phyloP scores from a whole-genome alignment of 148 eudicot species.

The Rhododendron vialii region DNA sequence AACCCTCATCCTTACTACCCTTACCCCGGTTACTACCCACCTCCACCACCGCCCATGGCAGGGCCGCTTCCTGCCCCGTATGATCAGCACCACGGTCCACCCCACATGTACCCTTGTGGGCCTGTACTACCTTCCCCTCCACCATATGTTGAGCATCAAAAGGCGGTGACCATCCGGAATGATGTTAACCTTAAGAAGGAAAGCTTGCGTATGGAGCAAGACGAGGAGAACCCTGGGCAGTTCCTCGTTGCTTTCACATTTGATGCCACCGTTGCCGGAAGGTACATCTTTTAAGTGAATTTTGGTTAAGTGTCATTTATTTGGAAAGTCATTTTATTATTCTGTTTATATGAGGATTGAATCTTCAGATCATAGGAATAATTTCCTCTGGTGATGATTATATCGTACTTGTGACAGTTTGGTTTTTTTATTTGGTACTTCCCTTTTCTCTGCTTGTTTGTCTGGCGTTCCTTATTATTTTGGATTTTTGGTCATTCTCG shows the following conservation, averaged over 20 bases:
- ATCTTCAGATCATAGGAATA: background rate
- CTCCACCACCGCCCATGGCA: slow-evolving; percentile 27
- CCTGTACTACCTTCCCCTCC: slow-evolving; percentile 48
- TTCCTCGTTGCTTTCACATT: slow-evolving; percentile 76
- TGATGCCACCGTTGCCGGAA: slow-evolving; percentile 85
- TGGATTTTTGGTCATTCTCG: background rate
- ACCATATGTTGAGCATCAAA: slow-evolving; percentile 84
- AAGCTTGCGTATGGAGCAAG: slow-evolving; percentile 65
- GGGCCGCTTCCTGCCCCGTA: slow-evolving; percentile 73
- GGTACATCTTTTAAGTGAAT: slow-evolving; percentile 38
- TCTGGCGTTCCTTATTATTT: background rate
- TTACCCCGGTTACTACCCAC: slow-evolving; percentile 63
- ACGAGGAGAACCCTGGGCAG: slow-evolving; percentile 69
- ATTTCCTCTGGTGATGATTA: background rate
- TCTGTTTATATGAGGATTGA: background rate
- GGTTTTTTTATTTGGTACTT: too few relatives aligned
- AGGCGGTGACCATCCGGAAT: slow-evolving; percentile 82
- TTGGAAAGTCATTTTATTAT: background rate
- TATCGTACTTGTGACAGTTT: background rate
- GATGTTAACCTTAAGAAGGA: slow-evolving; percentile 93
- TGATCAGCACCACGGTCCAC: slow-evolving; percentile 67
- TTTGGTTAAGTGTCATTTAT: background rate
- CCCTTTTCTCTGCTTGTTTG: background rate
- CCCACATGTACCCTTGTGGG: slow-evolving; percentile 50
- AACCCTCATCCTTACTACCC: slow-evolving; percentile 53